Conservation (phyloP, 2,329 filamentous ascomycete species). For the Zasmidium citrigriseum region DNA sequence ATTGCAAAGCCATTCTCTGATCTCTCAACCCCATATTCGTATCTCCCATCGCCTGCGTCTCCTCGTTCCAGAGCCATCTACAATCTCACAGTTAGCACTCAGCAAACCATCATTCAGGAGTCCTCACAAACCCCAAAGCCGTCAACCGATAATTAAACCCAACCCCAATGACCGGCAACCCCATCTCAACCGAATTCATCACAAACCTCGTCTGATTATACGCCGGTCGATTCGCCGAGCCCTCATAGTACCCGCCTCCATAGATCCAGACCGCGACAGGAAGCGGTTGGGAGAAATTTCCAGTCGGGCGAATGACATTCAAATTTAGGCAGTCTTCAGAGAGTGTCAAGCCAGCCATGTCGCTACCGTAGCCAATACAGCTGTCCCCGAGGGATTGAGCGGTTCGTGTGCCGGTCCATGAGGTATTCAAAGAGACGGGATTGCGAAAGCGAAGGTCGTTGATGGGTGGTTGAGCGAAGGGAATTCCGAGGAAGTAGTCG, state of each 20-base stretch:
- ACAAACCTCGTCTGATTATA: constrained; percentile 3
- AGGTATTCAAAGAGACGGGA: constrained; percentile 47
- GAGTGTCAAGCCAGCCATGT: constrained; percentile 5
- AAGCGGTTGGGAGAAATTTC: neutral
- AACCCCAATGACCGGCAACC: neutral
- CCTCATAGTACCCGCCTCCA: constrained; percentile 1
- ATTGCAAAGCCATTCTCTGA: constrained; percentile 60
- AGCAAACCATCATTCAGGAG: neutral
- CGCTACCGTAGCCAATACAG: constrained; percentile 51
- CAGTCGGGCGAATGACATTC: neutral
- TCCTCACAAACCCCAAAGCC: neutral
- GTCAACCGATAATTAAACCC: neutral
- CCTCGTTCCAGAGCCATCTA: neutral
- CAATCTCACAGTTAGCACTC: neutral
- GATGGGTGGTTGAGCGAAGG: constrained; percentile 54
- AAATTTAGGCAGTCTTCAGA: neutral
- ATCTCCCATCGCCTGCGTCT: neutral
- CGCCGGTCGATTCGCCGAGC: neutral
- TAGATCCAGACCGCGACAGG: constrained; percentile 3
- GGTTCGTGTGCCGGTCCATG: constrained; percentile 43
- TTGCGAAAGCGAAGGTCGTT: constrained; percentile 54
- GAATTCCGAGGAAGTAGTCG: constrained; percentile 53
- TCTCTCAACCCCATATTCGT: constrained; percentile 44
- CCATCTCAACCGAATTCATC: neutral
- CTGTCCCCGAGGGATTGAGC: constrained; percentile 48